Evolutionary conservation across 148 eudicot species (phyloP).

Genomic region (Rhododendron vialii): DNA sequence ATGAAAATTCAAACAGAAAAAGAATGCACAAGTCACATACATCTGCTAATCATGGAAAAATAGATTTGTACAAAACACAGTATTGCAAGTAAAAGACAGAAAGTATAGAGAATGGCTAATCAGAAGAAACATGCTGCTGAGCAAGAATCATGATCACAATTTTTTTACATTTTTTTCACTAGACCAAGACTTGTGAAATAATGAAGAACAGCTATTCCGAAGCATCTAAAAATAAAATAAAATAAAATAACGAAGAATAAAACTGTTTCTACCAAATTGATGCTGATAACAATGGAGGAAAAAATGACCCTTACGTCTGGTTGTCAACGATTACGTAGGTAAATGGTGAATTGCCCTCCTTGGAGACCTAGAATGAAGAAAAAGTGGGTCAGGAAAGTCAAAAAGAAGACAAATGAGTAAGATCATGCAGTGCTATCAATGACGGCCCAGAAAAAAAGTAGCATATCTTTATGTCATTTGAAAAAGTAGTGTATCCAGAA

Average conservation of each 20-base stretch:
- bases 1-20: neutral
- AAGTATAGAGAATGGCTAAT: neutral
- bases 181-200: slow-evolving; percentile 2
- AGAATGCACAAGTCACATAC: neutral
- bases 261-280: neutral
- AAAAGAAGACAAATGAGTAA: neutral
- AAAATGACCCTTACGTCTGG: slow-evolving; percentile 61
- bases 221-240: no score
- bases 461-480: no score
- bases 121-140: neutral
- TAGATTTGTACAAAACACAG: neutral
- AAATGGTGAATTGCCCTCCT: slow-evolving; percentile 91
- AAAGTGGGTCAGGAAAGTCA: slow-evolving; percentile 10
- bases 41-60: neutral
- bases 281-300: neutral
- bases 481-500: neutral
- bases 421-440: neutral
- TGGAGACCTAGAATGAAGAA: slow-evolving; percentile 66
- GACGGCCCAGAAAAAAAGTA: no score
- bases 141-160: neutral
- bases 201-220: neutral
- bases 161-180: neutral
- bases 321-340: slow-evolving; percentile 90
- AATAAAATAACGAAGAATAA: neutral
- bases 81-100: neutral